phyloP scores from a whole-genome alignment of 2,329 filamentous ascomycete species.

The Paecilomyces formosus region DNA sequence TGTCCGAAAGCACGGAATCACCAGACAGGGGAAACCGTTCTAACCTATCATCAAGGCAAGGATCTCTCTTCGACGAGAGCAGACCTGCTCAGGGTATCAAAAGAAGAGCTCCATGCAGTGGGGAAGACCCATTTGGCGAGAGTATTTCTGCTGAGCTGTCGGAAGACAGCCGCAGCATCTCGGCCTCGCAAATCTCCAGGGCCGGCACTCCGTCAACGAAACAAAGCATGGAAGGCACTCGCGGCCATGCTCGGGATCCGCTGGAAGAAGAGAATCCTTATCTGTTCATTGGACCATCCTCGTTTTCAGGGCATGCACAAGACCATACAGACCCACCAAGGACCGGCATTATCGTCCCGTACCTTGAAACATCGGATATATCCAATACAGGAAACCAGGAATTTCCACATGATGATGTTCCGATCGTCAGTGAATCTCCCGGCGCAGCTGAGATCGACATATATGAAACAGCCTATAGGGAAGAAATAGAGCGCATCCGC shows the following conservation, averaged over 20 bases:
- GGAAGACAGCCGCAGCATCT: conserved; percentile 4
- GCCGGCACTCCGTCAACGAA: conserved; percentile 24
- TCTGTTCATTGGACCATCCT: conserved; percentile 65
- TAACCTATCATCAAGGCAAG: conserved; percentile 9
- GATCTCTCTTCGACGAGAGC: conserved; percentile 8
- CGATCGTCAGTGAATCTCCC: conserved; percentile 72
- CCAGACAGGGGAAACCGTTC: conserved; percentile 8
- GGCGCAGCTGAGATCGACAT: conserved; percentile 78
- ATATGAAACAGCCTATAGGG: conserved; percentile 79
- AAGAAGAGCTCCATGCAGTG: not conserved
- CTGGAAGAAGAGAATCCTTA: conserved; percentile 60
- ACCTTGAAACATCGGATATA: conserved; percentile 19
- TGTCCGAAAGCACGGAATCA: conserved; percentile 1
- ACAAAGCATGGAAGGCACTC: conserved; percentile 38
- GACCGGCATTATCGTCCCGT: conserved; percentile 6
- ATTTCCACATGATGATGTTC: conserved; percentile 22
- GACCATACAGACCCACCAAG: conserved; percentile 9
- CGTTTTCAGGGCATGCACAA: conserved; percentile 26
- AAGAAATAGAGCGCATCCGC: conserved; percentile 69
- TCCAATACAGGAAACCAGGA: conserved; percentile 23
- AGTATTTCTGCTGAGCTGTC: not conserved
- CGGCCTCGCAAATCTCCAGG: conserved; percentile 19
- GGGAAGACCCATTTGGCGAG: conserved; percentile 1
- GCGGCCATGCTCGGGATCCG: conserved; percentile 58
- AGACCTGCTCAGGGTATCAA: not conserved